Percentiles rank a stretch among this genome's conserved stretches.
Evolutionary conservation across 768 basidiomycete species (phyloP).

Genomic region (Podaxis mareebaensis): DNA sequence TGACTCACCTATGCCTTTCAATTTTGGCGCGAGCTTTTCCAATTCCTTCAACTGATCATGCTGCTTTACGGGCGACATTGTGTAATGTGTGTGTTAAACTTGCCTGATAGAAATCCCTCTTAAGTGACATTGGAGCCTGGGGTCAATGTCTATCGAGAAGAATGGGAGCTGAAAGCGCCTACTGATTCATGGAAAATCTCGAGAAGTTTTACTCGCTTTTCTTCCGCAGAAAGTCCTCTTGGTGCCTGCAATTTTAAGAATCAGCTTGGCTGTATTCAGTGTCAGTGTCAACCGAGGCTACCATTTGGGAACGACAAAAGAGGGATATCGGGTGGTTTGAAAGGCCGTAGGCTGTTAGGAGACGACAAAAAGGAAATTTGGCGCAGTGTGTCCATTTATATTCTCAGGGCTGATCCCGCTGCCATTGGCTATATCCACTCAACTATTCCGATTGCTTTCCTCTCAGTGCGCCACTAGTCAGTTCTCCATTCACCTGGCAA

Average conservation of each 20-base stretch:
- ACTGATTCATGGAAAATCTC: slow-evolving; percentile 96
- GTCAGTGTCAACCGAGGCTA: not conserved
- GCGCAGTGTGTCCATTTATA: not conserved
- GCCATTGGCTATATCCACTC: not conserved
- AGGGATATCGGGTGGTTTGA: not conserved
- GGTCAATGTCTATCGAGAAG: not conserved
- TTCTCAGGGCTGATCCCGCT: not conserved
- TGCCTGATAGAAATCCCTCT: slow-evolving; percentile 75
- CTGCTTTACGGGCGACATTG: not conserved
- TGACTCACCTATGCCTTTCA: slow-evolving; percentile 82
- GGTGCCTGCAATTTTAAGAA: slow-evolving; percentile 50
- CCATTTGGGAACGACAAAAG: not conserved
- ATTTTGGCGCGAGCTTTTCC: slow-evolving; percentile 84
- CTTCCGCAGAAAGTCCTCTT: slow-evolving; percentile 84
- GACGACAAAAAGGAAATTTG: not conserved
- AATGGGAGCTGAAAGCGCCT: slow-evolving; percentile 14
- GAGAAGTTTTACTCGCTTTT: slow-evolving; percentile 84
- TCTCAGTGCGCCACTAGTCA: not conserved
- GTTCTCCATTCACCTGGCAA: not conserved
- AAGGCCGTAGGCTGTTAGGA: not conserved
- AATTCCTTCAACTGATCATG: slow-evolving; percentile 79
- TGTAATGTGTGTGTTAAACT: not conserved
- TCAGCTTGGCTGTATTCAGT: not conserved
- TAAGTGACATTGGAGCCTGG: not conserved
- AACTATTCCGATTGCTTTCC: not conserved